Percentiles rank a stretch among this genome's conserved stretches.
Conservation (phyloP, 305 asterid genomes). For the Plantago coronopus region DNA sequence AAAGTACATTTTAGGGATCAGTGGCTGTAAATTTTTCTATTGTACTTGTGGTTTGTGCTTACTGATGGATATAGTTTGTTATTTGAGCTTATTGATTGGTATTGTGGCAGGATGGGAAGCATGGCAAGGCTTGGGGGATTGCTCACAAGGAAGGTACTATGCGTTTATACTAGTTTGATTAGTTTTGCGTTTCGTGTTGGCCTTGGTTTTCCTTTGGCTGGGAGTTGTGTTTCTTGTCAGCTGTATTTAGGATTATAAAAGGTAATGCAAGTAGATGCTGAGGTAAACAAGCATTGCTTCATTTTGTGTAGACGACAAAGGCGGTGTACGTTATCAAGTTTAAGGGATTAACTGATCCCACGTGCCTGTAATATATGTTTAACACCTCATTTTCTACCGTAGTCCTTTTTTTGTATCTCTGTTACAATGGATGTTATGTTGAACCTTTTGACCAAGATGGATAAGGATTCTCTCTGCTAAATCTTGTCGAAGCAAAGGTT, state of each 20-base stretch:
- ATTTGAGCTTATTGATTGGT: conserved; percentile 12
- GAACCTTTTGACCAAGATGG: background rate
- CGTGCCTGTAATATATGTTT: too few relatives aligned
- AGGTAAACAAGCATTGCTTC: too few relatives aligned
- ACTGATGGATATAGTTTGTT: background rate
- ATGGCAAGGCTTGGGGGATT: conserved; percentile 79
- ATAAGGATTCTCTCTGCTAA: background rate
- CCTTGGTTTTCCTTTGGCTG: too few relatives aligned
- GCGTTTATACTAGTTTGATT: too few relatives aligned
- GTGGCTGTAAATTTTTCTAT: too few relatives aligned
- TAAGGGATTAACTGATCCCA: background rate
- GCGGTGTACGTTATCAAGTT: too few relatives aligned
- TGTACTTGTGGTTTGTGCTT: background rate
- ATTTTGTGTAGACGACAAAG: too few relatives aligned
- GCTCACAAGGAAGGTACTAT: conserved; percentile 78
- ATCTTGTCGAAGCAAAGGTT: too few relatives aligned
- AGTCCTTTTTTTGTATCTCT: background rate
- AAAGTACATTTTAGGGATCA: too few relatives aligned
- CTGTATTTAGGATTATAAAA: too few relatives aligned
- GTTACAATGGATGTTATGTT: background rate
- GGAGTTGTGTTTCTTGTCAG: too few relatives aligned
- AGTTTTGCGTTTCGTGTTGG: background rate
- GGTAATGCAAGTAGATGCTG: too few relatives aligned
- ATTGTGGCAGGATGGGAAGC: conserved; percentile 79
- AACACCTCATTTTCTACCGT: background rate